These are phyloP conservation scores for Aspergillus sp. DNA, from an alignment of 2,329 filamentous ascomycete species.

Conservation along the genomic window DNA sequence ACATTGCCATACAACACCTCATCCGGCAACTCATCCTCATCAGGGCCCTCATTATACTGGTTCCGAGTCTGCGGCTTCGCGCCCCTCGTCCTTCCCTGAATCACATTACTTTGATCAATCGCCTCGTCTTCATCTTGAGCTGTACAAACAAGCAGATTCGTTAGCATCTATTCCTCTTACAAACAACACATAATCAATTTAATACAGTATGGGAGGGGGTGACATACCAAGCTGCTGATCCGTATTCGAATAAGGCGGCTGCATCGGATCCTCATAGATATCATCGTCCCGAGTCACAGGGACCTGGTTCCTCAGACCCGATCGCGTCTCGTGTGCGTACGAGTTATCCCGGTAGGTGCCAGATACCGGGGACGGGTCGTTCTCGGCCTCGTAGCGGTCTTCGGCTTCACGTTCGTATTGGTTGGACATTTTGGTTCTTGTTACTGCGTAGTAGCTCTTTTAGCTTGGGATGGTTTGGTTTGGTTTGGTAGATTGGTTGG, in stretches of 20 bases:
- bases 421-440: slow-evolving; percentile 25
- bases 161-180: background rate
- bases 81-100: slow-evolving; percentile 27
- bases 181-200: too few species aligned
- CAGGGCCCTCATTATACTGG: slow-evolving; percentile 27
- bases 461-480: too few species aligned
- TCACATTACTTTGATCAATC: slow-evolving; percentile 25
- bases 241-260: slow-evolving; percentile 31
- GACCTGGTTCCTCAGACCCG: slow-evolving; percentile 17
- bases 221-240: slow-evolving; percentile 33
- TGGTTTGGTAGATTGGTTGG: background rate
- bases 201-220: too few species aligned
- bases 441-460: too few species aligned
- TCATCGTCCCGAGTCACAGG: slow-evolving; percentile 30
- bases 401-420: slow-evolving; percentile 29
- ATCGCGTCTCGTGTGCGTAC: slow-evolving; percentile 27
- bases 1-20: slow-evolving; percentile 1
- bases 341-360: slow-evolving; percentile 24
- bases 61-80: slow-evolving; percentile 24
- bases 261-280: slow-evolving; percentile 30
- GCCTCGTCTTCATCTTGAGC: slow-evolving; percentile 27
- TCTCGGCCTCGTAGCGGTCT: slow-evolving; percentile 31
- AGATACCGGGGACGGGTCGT: slow-evolving; percentile 30
- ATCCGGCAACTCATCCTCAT: slow-evolving; percentile 27
- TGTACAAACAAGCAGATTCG: too few species aligned